phyloP scores from a whole-genome alignment of 2,329 filamentous ascomycete species.

The Clonostachys rhizophaga region DNA sequence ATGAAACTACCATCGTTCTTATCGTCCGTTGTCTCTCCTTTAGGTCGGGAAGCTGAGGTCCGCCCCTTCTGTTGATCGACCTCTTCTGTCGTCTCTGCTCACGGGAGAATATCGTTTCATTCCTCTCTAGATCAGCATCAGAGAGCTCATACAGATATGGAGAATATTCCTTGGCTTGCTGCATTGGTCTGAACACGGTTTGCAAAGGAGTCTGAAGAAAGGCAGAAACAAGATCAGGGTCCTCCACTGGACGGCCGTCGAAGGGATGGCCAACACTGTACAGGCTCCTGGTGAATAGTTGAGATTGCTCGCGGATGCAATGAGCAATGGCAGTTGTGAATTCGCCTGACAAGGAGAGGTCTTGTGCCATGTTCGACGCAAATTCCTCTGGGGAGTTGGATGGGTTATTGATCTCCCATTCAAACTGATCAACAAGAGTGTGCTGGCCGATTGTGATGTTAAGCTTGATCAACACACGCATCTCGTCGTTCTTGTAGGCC shows the following conservation, averaged over 20 bases:
- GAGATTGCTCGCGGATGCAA: conserved; percentile 92
- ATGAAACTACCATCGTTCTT: conserved; percentile 86
- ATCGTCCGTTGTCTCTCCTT: conserved; percentile 93
- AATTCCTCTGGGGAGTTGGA: conserved; percentile 94
- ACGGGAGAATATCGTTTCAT: conserved; percentile 87
- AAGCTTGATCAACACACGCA: conserved; percentile 91
- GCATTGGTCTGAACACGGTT: conserved; percentile 81
- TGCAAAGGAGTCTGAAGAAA: conserved; percentile 83
- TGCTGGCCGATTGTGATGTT: conserved; percentile 97
- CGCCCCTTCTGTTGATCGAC: conserved; percentile 88
- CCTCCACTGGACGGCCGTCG: conserved; percentile 88
- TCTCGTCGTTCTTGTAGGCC: conserved; percentile 98
- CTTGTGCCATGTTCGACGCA: conserved; percentile 80
- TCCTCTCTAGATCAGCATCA: conserved; percentile 83
- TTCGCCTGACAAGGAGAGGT: conserved; percentile 87
- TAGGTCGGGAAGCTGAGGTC: conserved; percentile 89
- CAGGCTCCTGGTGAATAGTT: conserved; percentile 88
- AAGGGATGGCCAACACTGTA: conserved; percentile 94
- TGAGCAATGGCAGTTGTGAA: conserved; percentile 97
- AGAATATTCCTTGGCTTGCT: conserved; percentile 89
- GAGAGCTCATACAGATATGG: conserved; percentile 93
- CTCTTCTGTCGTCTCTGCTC: conserved; percentile 94
- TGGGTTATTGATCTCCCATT: conserved; percentile 98
- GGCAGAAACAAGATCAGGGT: conserved; percentile 79
- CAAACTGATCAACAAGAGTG: conserved; percentile 93